Conservation (phyloP, 1,284 basidiomycete genomes). For the Melanopsichium pennsylvanicum region DNA sequence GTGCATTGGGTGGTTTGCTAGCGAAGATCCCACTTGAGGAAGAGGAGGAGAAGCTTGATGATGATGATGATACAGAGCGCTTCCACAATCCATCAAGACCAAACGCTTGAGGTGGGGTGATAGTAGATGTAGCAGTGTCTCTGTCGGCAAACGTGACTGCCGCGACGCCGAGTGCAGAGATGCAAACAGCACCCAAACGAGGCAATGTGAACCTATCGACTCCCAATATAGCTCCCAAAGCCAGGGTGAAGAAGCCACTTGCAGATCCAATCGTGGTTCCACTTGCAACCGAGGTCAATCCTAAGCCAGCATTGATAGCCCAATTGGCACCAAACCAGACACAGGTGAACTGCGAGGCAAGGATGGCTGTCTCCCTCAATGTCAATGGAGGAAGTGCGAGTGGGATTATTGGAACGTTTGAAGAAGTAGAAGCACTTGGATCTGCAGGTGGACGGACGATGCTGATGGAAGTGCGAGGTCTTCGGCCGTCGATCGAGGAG, state of each 20-base stretch:
- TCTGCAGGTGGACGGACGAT: constrained; percentile 16
- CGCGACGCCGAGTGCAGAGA: constrained; percentile 83
- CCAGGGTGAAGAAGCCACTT: constrained; percentile 91
- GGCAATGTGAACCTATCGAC: constrained; percentile 80
- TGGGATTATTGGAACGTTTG: neutral
- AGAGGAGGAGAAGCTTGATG: neutral
- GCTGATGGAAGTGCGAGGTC: constrained; percentile 47
- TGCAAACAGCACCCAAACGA: constrained; percentile 81
- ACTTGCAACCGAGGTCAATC: constrained; percentile 61
- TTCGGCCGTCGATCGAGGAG: constrained; percentile 60
- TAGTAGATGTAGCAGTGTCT: constrained; percentile 17
- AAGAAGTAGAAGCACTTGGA: neutral
- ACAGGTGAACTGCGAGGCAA: constrained; percentile 59
- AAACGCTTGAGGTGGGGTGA: neutral
- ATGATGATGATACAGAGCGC: neutral
- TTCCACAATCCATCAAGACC: constrained; percentile 24
- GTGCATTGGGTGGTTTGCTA: constrained; percentile 40
- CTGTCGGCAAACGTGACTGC: constrained; percentile 73
- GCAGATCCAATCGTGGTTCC: constrained; percentile 70
- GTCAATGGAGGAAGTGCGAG: constrained; percentile 53
- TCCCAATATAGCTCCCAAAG: constrained; percentile 80
- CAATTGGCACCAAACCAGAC: constrained; percentile 65
- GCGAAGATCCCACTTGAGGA: too few relatives aligned
- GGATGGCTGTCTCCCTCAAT: constrained; percentile 50
- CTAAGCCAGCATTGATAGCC: constrained; percentile 60